Base-by-base conservation (phyloP, 139 green algal genomes). In the Auxenochlorella protothecoides region DNA sequence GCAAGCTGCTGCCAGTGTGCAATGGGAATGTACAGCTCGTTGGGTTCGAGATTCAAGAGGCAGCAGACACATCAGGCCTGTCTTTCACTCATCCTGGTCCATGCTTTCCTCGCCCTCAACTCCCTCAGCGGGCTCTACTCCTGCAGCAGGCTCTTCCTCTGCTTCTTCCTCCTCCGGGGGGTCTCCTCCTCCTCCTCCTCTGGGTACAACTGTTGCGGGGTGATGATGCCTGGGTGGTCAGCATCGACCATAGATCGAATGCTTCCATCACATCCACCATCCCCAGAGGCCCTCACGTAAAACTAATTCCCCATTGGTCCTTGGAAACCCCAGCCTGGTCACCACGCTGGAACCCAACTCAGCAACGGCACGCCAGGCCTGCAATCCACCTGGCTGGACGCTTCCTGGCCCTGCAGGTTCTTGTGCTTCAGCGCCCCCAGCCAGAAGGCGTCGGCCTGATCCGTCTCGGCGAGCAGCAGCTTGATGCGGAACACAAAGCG, bases 401-500 rank as follows among this genome's bases (percentile, higher is more conserved):
- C 56, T 57, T 68, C 72, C 3, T 72, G 60, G 16, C 79, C 79
- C 1, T 60, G 27, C 44, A 84, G 71, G 63, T 84, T 68, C 53
- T 62, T 67, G 53, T 84, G 76, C 79, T 83, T 83, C 3, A 84
- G 63, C 12, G 53, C 52, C 16, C 75, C 76, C 62, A 79, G 44
- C 55, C 51, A 62, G 57, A 84, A 73, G 2, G 51, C 62, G 3
- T 52, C 44, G 14, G 9, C 59, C 51, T 4, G n/a, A 11, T 68
- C n/a, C 15, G 51, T 55, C 68, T 74, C 65, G 62, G 59, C 54
- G 44, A 68, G 55, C 53, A 68, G 44, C 53, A 12, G 5, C 8
- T 63, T 71, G 55, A 76, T 67, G 51, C 52, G 10, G 65, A 80
- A 74, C 6, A 74, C 59, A 54, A 79, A 83, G n/a, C 56, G 53